These are phyloP conservation scores for Neurospora sp. DNA, from an alignment of 495 filamentous ascomycete genomes.

Conservation along the genomic window DNA sequence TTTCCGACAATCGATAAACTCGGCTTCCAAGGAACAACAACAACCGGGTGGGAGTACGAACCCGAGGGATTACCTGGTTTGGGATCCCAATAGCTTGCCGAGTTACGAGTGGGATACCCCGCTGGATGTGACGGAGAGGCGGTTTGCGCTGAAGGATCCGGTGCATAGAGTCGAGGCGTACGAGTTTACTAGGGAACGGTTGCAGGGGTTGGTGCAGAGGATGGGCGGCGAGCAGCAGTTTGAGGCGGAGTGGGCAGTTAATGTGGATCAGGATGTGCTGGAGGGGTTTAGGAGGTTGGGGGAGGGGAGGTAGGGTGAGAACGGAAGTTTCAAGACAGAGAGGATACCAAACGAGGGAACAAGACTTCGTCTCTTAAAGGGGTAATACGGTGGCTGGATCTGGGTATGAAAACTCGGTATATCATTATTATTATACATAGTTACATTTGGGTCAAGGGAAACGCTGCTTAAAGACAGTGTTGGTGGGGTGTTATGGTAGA, in stretches of 20 bases:
- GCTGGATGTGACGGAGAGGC: constrained; percentile 36
- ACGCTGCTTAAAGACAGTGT: background rate
- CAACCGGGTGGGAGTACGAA: background rate
- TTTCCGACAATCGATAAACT: background rate
- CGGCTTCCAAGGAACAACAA: background rate
- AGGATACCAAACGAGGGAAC: background rate
- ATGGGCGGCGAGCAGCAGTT: constrained; percentile 67
- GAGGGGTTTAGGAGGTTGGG: constrained; percentile 44
- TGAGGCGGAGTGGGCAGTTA: constrained; percentile 66
- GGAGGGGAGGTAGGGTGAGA: background rate
- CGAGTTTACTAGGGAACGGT: constrained; percentile 55
- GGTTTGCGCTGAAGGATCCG: constrained; percentile 53
- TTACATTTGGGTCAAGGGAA: background rate
- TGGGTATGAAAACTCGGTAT: background rate
- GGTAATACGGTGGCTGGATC: background rate
- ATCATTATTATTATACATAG: background rate
- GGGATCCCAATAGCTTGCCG: constrained; percentile 53
- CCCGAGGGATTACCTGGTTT: constrained; percentile 41
- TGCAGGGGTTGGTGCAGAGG: constrained; percentile 53
- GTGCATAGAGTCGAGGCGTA: constrained; percentile 62
- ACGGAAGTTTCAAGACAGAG: background rate
- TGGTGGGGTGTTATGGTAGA: background rate
- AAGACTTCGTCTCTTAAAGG: background rate
- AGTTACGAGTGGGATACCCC: constrained; percentile 59
- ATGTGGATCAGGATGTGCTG: constrained; percentile 78